Evolutionary conservation across 2,329 filamentous ascomycete species (phyloP).

Genomic region (Calonectria honghensis): DNA sequence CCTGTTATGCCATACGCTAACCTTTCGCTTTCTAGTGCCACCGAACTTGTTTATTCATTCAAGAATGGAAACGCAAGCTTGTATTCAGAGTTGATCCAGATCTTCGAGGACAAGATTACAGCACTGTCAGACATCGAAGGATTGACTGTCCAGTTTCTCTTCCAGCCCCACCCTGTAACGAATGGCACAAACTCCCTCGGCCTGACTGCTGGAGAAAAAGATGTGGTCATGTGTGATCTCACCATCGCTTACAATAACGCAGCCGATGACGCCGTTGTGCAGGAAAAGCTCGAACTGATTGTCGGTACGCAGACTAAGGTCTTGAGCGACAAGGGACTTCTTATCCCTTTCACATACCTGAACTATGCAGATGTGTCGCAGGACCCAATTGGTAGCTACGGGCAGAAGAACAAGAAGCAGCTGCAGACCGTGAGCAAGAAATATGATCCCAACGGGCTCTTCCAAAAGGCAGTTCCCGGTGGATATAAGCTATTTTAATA

Average conservation of each 20-base stretch:
- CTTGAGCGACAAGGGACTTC: neutral
- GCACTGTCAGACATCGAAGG: neutral
- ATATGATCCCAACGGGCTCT: neutral
- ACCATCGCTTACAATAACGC: neutral
- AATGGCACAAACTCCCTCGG: neutral
- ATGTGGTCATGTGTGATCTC: neutral
- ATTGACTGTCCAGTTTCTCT: neutral
- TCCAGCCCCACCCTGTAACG: neutral
- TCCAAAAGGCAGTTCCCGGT: neutral
- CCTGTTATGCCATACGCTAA: neutral
- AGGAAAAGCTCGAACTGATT: neutral
- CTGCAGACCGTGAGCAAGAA: neutral
- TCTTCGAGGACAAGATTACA: neutral
- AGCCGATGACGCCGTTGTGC: neutral
- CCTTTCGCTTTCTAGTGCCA: neutral
- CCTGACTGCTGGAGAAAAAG: neutral
- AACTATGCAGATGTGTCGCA: neutral
- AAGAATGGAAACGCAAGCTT: neutral
- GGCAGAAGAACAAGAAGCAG: neutral
- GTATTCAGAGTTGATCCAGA: neutral
- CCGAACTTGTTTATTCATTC: neutral
- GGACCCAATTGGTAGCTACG: neutral
- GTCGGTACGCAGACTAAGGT: neutral
- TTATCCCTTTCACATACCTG: neutral
- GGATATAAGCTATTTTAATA: neutral